Evolutionary conservation across 441 rosid genomes (phyloP), one percentile per base, ranked within the genome.

Genomic region (Hypseocharis bilobata): DNA sequence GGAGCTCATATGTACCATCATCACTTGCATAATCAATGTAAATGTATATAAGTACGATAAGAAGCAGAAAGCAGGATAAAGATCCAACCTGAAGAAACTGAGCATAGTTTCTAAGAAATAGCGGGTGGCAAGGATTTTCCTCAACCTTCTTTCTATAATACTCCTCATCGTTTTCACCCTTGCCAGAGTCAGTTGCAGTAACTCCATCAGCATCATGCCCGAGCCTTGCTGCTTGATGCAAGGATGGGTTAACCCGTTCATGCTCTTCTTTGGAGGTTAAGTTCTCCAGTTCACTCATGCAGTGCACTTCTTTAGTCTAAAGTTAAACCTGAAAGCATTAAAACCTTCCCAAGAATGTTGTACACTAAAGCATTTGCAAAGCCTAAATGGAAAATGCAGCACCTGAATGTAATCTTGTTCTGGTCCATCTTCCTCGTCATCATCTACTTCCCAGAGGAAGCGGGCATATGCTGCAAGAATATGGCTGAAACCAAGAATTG

Each of bases 401-500:
- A 87, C 89, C 86, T 82, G 59, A 28, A 19, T 20, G 17, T 68
- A 44, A 63, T 71, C 71, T 59, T 60, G 52, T 67, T 54, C 64
- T 68, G 62, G 28, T 7, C 0, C 47, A 22, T 74, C 74, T 34
- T 70, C 78, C 30, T 73, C 83, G 6, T 76, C 83, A 45, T 74
- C 84, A 14, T 72, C 88, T 57, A 81, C 22, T 74, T 86, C 93
- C 98, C 98, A 92, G 51, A 88, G 86, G 73, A 88, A 88, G 74
- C 84, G 77, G 10, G 96, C 96, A 81, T 89, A 85, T 65, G 93
- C 95, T 1, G 83, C 98, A 66, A 86, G 83, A 77, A 89, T 74
- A 69, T 82, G 27, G 73, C 98, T 92, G 77, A 76, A 70, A 78
- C 71, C 26, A n/a, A 51, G 26, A 67, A 16, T 25, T 1, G 29